Percentiles rank a stretch among this genome's conserved stretches.
Conservation (phyloP, 2,329 filamentous ascomycete species). For the Xylariomycetidae sp. region DNA sequence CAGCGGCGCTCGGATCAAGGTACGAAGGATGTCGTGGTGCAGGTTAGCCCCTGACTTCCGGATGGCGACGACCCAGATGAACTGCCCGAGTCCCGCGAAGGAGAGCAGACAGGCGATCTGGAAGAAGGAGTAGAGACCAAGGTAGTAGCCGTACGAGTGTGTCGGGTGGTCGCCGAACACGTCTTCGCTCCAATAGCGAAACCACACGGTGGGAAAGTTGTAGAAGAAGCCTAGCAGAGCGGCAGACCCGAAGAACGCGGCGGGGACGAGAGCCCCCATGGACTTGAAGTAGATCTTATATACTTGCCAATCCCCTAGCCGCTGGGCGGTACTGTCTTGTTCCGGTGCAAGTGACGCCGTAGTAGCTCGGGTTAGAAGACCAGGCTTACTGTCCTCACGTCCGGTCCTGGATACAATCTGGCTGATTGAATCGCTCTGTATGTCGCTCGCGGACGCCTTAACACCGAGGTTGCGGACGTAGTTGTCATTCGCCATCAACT, state of each 20-base stretch:
- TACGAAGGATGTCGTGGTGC: conserved; percentile 28
- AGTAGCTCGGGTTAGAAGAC: background rate
- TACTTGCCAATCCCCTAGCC: conserved; percentile 12
- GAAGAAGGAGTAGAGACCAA: background rate
- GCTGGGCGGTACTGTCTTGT: conserved; percentile 8
- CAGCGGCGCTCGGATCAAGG: conserved; percentile 33
- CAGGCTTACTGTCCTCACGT: background rate
- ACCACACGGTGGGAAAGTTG: background rate
- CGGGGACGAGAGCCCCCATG: background rate
- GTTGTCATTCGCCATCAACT: conserved; percentile 4
- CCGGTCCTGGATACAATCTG: no score
- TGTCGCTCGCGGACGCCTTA: conserved; percentile 3
- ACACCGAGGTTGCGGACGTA: conserved; percentile 19
- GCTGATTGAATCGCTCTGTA: no score
- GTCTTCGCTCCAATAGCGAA: background rate
- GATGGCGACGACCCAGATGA: conserved; percentile 8
- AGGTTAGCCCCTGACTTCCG: conserved; percentile 26
- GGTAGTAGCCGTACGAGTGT: background rate
- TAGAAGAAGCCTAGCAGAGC: background rate
- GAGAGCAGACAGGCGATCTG: conserved; percentile 26
- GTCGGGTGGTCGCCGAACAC: background rate
- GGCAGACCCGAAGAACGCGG: background rate
- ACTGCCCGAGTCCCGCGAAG: background rate
- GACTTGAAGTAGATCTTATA: background rate
- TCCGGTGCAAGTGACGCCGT: conserved; percentile 2